Evolutionary conservation across 148 eudicot species (phyloP).

Genomic region (Fallopia convolvulus): DNA sequence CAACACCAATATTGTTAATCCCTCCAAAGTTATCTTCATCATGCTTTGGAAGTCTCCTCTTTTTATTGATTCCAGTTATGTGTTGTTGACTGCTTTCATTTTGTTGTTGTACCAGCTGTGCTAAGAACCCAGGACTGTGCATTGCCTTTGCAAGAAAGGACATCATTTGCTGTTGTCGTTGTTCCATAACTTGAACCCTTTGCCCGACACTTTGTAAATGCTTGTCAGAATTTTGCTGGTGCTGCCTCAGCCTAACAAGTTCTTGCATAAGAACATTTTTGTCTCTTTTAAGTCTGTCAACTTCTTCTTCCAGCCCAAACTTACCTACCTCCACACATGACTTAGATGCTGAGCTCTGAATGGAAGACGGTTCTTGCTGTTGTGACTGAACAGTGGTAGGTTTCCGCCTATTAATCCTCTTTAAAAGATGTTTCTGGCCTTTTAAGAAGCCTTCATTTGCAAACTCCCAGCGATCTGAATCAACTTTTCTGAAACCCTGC

Average conservation of each 20-base stretch:
- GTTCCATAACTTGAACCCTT: constrained; percentile 74
- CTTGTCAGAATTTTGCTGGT: constrained; percentile 64
- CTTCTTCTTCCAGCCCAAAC: constrained; percentile 65
- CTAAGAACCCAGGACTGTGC: constrained; percentile 65
- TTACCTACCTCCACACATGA: constrained; percentile 58
- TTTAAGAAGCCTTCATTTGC: constrained; percentile 67
- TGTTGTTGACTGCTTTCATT: constrained; percentile 40
- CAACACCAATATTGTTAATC: constrained; percentile 16
- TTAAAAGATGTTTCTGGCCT: constrained; percentile 68
- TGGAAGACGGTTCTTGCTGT: constrained; percentile 28
- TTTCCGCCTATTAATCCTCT: constrained; percentile 63
- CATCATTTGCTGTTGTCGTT: constrained; percentile 74
- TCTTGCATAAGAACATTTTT: constrained; percentile 78
- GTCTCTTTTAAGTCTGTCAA: constrained; percentile 64
- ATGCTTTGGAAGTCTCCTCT: constrained; percentile 63
- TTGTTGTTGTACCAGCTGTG: constrained; percentile 63
- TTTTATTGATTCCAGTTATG: constrained; percentile 48
- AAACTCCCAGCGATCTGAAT: constrained; percentile 68
- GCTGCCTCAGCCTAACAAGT: constrained; percentile 70
- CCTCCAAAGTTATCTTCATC: constrained; percentile 41
- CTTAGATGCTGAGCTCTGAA: constrained; percentile 32
- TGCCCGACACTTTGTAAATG: constrained; percentile 64
- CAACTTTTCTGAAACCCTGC: constrained; percentile 80
- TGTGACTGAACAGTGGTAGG: constrained; percentile 34
- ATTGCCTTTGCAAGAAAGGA: constrained; percentile 82